These are phyloP conservation scores for Cordyceps farinosa DNA, from an alignment of 2,329 filamentous ascomycete genomes.

Conservation along the genomic window DNA sequence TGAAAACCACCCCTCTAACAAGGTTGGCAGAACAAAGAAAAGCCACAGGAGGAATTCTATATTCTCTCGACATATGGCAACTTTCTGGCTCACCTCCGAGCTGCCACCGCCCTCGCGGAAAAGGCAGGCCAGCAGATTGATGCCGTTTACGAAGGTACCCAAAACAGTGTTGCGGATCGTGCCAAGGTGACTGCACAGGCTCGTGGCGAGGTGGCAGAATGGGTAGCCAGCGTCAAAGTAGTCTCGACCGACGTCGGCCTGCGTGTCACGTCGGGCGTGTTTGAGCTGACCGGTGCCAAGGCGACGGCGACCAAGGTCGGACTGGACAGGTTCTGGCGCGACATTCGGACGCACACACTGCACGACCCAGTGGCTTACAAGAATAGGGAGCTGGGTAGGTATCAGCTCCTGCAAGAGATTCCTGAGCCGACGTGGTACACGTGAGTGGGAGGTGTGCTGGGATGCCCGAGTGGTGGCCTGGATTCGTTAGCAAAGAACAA, in stretches of 20 bases:
- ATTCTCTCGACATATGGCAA: conserved; percentile 62
- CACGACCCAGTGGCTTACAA: conserved; percentile 68
- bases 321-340: conserved; percentile 63
- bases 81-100: conserved; percentile 59
- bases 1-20: conserved; percentile 5
- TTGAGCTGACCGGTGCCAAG: conserved; percentile 60
- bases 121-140: conserved; percentile 48
- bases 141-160: conserved; percentile 40
- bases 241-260: conserved; percentile 59
- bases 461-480: background rate
- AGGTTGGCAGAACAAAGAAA: conserved; percentile 46
- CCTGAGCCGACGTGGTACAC: conserved; percentile 62
- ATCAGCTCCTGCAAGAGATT: conserved; percentile 51
- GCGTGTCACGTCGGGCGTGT: conserved; percentile 56
- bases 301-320: conserved; percentile 56
- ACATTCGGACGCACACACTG: conserved; percentile 62
- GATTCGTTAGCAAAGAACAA: background rate
- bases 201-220: conserved; percentile 59
- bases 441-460: conserved; percentile 25
- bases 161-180: conserved; percentile 35
- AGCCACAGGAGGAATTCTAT: conserved; percentile 60
- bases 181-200: conserved; percentile 45
- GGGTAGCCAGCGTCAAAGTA: conserved; percentile 60
- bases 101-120: conserved; percentile 56
- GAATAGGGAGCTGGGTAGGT: conserved; percentile 59